phyloP scores from a whole-genome alignment of 2,329 filamentous ascomycete genomes.

The Leptographium wingfieldii region DNA sequence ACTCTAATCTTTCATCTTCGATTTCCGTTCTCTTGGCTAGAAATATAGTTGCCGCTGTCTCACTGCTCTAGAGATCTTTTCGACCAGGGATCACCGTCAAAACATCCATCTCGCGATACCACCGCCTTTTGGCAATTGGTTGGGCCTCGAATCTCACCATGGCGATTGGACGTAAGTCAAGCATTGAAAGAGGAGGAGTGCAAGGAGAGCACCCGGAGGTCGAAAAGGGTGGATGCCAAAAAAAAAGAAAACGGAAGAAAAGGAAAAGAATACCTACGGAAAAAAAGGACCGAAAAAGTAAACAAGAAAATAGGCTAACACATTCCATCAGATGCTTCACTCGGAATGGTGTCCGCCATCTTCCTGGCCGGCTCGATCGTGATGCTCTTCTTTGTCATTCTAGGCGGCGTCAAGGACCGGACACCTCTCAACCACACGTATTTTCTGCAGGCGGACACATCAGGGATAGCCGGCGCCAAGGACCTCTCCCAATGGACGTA shows the following conservation, averaged over 20 bases:
- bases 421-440: slow-evolving; percentile 60
- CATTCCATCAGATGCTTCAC: slow-evolving; percentile 22
- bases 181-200: not conserved
- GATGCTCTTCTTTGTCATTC: slow-evolving; percentile 46
- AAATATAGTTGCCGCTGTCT: not conserved
- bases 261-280: not conserved
- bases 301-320: not conserved
- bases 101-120: not conserved
- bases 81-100: not conserved
- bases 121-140: not conserved
- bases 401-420: slow-evolving; percentile 33
- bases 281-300: not conserved
- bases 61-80: not conserved
- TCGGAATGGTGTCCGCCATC: slow-evolving; percentile 31
- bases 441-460: slow-evolving; percentile 72
- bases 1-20: not conserved
- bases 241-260: not conserved
- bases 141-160: not conserved
- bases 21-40: no score
- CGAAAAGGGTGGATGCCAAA: not conserved
- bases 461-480: slow-evolving; percentile 56
- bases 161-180: not conserved
- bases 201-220: not conserved
- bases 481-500: slow-evolving; percentile 73
- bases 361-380: slow-evolving; percentile 39